Conservation (phyloP, 2,329 filamentous ascomycete species). For the Fusarium citri region DNA sequence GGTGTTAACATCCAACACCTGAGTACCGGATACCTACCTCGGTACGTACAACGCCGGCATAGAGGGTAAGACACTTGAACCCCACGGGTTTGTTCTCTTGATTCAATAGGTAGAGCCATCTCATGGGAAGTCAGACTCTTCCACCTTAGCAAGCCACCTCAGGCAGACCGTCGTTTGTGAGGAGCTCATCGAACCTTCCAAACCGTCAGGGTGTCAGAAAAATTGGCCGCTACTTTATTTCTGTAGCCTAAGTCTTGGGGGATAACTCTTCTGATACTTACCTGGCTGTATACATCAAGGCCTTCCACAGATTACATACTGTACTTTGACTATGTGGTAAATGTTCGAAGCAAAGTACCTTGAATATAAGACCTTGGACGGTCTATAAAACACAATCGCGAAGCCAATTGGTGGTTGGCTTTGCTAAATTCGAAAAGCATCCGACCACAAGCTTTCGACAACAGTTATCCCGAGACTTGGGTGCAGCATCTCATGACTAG, state of each 20-base stretch:
- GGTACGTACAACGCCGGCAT: background rate
- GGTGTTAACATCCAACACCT: background rate
- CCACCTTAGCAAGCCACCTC: background rate
- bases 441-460: background rate
- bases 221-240: background rate
- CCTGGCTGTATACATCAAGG: background rate
- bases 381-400: background rate
- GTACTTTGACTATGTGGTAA: no score
- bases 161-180: background rate
- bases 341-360: no score
- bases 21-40: background rate
- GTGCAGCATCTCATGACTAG: background rate
- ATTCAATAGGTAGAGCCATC: background rate
- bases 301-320: background rate
- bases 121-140: background rate
- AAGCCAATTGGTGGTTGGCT: background rate
- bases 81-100: background rate
- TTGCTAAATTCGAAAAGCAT: background rate
- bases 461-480: background rate
- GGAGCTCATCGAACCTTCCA: no score
- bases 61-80: background rate
- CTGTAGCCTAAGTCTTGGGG: background rate
- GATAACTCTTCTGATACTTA: background rate
- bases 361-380: background rate
- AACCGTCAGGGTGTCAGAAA: no score